phyloP scores from a whole-genome alignment of 495 filamentous ascomycete genomes.

The Podospora pseudopauciseta region DNA sequence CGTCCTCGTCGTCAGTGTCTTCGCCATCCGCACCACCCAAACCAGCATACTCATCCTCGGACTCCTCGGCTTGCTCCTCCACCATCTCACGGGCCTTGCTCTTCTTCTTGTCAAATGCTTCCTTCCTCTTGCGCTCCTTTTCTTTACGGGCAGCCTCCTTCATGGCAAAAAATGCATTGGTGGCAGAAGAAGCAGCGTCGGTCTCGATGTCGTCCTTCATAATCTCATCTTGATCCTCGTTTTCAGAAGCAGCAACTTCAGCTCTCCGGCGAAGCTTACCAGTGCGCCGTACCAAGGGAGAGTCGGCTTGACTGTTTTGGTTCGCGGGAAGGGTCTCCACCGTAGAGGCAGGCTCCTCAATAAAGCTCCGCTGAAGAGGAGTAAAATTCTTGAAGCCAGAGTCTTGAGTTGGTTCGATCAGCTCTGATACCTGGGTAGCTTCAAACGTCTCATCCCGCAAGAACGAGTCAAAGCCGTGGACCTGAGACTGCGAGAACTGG shows the following conservation, averaged over 20 bases:
- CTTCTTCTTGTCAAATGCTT: conserved; percentile 74
- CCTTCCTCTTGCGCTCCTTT: conserved; percentile 42
- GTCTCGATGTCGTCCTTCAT: conserved; percentile 38
- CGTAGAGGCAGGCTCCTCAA: conserved; percentile 62
- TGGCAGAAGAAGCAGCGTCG: conserved; percentile 1
- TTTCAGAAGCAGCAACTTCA: conserved; percentile 38
- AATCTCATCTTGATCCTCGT: conserved; percentile 53
- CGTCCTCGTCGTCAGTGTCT: conserved; percentile 67
- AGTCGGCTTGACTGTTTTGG: conserved; percentile 44
- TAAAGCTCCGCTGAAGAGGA: conserved; percentile 58
- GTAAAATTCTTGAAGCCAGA: conserved; percentile 62
- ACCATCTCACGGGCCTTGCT: conserved; percentile 85
- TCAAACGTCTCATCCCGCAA: conserved; percentile 35
- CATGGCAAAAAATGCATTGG: conserved; percentile 69
- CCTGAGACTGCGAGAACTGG: conserved; percentile 52
- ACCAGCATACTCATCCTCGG: conserved; percentile 96
- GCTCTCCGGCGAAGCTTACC: conserved; percentile 54
- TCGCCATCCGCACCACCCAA: conserved; percentile 89
- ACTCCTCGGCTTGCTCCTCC: conserved; percentile 92
- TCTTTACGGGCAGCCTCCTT: conserved; percentile 59
- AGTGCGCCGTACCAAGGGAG: conserved; percentile 57
- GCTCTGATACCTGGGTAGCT: conserved; percentile 55
- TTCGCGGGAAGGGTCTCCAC: conserved; percentile 63
- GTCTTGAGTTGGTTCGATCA: conserved; percentile 83
- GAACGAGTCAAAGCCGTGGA: conserved; percentile 50